These are phyloP conservation scores for Botryotinia globosa DNA, from an alignment of 2,329 filamentous ascomycete species.

Conservation along the genomic window DNA sequence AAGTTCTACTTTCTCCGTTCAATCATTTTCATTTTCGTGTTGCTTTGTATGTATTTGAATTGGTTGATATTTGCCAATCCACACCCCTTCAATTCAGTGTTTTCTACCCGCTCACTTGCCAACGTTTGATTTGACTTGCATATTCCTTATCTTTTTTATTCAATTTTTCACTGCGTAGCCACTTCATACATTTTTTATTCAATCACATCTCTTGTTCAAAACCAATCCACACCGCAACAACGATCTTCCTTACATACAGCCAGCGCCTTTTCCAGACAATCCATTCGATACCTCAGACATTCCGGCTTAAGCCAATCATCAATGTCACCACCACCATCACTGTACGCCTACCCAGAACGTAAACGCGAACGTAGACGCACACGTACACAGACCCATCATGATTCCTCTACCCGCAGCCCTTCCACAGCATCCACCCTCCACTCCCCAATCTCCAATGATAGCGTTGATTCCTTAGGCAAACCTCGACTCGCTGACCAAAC, in stretches of 20 bases:
- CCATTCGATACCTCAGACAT: neutral
- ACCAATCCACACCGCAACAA: slow-evolving; percentile 1
- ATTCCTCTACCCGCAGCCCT: neutral
- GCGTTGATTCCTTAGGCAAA: slow-evolving; percentile 3
- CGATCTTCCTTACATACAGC: neutral
- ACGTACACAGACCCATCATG: neutral
- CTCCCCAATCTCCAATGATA: neutral
- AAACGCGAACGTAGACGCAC: neutral
- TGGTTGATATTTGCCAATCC: neutral
- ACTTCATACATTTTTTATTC: neutral
- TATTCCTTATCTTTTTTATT: neutral
- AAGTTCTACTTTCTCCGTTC: neutral
- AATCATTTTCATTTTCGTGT: slow-evolving; percentile 1
- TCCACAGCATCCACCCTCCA: slow-evolving; percentile 12
- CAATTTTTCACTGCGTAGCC: neutral
- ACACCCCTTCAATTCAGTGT: neutral
- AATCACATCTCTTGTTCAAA: neutral
- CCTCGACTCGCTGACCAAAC: neutral
- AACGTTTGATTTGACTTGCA: neutral
- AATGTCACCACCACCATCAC: slow-evolving; percentile 11
- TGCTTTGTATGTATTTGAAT: neutral
- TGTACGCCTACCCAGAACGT: neutral
- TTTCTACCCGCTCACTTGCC: neutral
- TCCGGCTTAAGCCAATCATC: neutral
- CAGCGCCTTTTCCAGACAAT: neutral